Evolutionary conservation across 805 yeast species (phyloP).

Genomic region (Yamadazyma tumulicola): DNA sequence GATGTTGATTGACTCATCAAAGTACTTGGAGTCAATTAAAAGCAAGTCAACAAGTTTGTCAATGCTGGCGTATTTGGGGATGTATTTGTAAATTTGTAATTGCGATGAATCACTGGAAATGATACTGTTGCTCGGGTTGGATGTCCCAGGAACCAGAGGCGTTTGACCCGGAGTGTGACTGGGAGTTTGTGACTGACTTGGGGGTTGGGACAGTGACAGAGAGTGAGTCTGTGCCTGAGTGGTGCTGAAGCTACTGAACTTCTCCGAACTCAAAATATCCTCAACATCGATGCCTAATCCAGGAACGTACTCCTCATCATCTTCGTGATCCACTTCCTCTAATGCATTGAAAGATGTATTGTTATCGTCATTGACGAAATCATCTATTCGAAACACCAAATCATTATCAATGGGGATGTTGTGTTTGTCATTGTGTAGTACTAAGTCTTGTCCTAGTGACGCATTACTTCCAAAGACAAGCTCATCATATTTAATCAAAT

Average conservation of each 20-base stretch:
- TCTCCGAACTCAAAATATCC: constrained; percentile 38
- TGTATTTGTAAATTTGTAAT: constrained; percentile 16
- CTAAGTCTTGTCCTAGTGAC: neutral
- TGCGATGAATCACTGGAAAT: constrained; percentile 16
- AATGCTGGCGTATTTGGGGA: constrained; percentile 54
- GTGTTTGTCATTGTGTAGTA: constrained; percentile 16
- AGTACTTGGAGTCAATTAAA: constrained; percentile 62
- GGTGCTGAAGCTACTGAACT: constrained; percentile 27
- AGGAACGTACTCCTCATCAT: constrained; percentile 34
- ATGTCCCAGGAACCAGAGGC: neutral
- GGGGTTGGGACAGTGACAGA: neutral
- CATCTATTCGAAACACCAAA: constrained; percentile 33
- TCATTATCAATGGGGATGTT: constrained; percentile 28
- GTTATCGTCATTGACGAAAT: constrained; percentile 29
- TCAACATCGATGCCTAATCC: constrained; percentile 43
- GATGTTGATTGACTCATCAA: constrained; percentile 39
- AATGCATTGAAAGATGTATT: constrained; percentile 11
- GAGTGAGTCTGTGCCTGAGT: neutral
- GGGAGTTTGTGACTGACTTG: neutral
- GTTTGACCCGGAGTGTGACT: neutral
- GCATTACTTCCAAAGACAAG: constrained; percentile 7
- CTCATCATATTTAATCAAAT: constrained; percentile 34
- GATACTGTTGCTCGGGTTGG: constrained; percentile 11
- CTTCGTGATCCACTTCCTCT: constrained; percentile 29
- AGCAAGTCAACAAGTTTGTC: constrained; percentile 77